phyloP scores from a whole-genome alignment of 306 rosid genomes.

The Gynostemma pentaphyllum region DNA sequence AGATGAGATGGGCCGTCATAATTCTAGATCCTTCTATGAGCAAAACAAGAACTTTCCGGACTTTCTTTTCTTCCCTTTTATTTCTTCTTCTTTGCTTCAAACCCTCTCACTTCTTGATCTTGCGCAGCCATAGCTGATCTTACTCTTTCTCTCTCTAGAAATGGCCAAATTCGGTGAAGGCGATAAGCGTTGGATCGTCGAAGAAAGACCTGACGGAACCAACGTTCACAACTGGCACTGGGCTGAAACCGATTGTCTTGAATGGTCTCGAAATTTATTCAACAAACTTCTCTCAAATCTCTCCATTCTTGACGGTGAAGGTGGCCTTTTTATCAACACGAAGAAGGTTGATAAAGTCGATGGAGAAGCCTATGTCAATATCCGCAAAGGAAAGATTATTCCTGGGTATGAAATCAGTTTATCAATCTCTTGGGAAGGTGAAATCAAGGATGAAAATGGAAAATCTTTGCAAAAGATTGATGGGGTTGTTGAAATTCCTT shows the following conservation, averaged over 20 bases:
- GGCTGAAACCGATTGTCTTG: constrained; percentile 85
- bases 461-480: constrained; percentile 52
- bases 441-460: constrained; percentile 52
- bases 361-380: constrained; percentile 86
- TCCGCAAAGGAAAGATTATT: constrained; percentile 85
- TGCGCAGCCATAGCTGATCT: not conserved
- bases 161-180: constrained; percentile 96
- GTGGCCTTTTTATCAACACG: constrained; percentile 36
- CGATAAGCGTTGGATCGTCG: constrained; percentile 97
- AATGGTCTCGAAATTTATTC: constrained; percentile 65
- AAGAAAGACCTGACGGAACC: constrained; percentile 81
- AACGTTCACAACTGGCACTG: constrained; percentile 99
- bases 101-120: not conserved
- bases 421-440: constrained; percentile 67
- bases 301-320: constrained; percentile 57
- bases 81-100: not conserved
- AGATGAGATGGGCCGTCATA: not conserved
- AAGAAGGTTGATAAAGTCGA: constrained; percentile 45
- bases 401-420: constrained; percentile 86
- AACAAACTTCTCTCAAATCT: constrained; percentile 51
- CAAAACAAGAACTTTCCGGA: constrained; percentile 25
- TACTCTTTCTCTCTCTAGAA: not conserved
- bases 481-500: constrained; percentile 77
- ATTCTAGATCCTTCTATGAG: constrained; percentile 21
- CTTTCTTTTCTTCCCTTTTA: not conserved